Base-by-base conservation (phyloP, 306 rosid genomes). In the Gastrolobium villosum region DNA sequence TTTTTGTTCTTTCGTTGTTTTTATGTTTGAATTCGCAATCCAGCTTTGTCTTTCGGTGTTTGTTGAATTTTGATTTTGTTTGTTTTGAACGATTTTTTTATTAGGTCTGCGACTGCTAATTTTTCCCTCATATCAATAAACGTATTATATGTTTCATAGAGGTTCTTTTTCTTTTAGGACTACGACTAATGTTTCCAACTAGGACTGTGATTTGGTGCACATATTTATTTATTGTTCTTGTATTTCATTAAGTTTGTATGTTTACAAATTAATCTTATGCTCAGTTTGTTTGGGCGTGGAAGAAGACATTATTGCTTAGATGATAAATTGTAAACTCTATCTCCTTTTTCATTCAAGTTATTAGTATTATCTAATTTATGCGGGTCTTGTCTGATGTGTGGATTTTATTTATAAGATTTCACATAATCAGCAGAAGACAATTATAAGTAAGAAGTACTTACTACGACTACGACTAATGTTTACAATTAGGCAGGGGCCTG, bases 71-170 rank as follows among this genome's bases (percentile, higher is more conserved):
- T 2, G 43, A 80, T 86, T 77, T 32, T 74, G 64, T 76, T 75
- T 70, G 79, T 66, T 46, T 85, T 79, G 34, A 62, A 66, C 79
- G 59, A 74, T 82, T 65, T 63, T 65, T 63, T 41, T 57, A 56
- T 84, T 65, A 61, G 78, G 87, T 74, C 46, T 70, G 63, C 28
- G 70, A 72, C 88, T 78, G 3, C 26, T 20, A 65, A 15, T 63
- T 71, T 52, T 15, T 52, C 14, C 73, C 7, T 6, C n/a, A n/a
- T n/a, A n/a, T n/a, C n/a, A n/a, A n/a, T n/a, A n/a, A n/a, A n/a
- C n/a, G n/a, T n/a, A n/a, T n/a, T n/a, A n/a, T n/a, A n/a, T n/a
- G n/a, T n/a, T n/a, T n/a, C n/a, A n/a, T n/a, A n/a, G n/a, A n/a
- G n/a, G n/a, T n/a, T n/a, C n/a, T n/a, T n/a, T n/a, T n/a, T n/a